Conservation (phyloP, 371 early-diverging fungal species). For the Haplosporangium sp. region DNA sequence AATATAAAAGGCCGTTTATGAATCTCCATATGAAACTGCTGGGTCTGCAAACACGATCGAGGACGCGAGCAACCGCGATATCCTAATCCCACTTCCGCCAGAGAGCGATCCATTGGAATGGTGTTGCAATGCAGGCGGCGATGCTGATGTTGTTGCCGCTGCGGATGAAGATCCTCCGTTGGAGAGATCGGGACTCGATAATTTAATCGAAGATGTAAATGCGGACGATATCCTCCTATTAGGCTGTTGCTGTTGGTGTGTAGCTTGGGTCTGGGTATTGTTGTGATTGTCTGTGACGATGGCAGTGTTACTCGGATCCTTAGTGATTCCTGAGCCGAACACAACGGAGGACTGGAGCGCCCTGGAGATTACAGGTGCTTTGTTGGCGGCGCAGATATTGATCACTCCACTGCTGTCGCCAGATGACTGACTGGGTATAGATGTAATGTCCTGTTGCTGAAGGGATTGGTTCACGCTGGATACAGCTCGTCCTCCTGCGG, state of each 20-base stretch:
- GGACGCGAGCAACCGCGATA: slow-evolving; percentile 31
- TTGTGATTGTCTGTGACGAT: neutral
- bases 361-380: slow-evolving; percentile 9
- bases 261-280: neutral
- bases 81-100: slow-evolving; percentile 5
- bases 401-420: neutral
- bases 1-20: too few species aligned
- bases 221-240: slow-evolving; percentile 32
- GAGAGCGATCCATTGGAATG: neutral
- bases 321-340: slow-evolving; percentile 9
- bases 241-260: slow-evolving; percentile 4
- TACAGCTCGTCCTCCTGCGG: neutral
- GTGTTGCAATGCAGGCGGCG: neutral
- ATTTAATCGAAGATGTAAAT: slow-evolving; percentile 41
- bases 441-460: neutral
- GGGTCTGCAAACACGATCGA: slow-evolving; percentile 46
- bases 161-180: neutral
- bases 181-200: slow-evolving; percentile 8
- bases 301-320: neutral
- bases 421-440: slow-evolving; percentile 6
- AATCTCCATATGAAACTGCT: too few species aligned
- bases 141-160: neutral
- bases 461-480: neutral
- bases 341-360: slow-evolving; percentile 32
- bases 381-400: neutral